Conservation (phyloP, 495 filamentous ascomycete species). For the Penicillium daleae region DNA sequence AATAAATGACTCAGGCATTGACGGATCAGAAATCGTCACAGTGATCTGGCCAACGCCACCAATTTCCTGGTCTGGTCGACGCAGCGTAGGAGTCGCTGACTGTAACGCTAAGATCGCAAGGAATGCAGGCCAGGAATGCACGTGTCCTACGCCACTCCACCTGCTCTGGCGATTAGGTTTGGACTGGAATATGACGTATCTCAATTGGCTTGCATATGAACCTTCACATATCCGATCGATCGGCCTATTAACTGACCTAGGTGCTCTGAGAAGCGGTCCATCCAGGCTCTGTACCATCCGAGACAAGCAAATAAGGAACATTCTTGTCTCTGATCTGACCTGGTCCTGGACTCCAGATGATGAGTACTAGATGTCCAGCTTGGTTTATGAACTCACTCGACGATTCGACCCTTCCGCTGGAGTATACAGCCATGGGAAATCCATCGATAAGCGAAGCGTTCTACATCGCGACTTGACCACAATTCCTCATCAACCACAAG, state of each 20-base stretch:
- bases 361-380: too few species aligned
- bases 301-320: not conserved
- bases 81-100: slow-evolving; percentile 15
- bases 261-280: not conserved
- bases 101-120: slow-evolving; percentile 22
- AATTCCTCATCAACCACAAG: too few species aligned
- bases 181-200: not conserved
- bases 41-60: not conserved
- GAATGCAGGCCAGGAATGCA: slow-evolving; percentile 26
- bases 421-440: too few species aligned
- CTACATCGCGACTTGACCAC: too few species aligned
- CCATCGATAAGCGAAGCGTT: too few species aligned
- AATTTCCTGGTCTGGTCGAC: not conserved
- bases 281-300: not conserved
- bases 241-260: not conserved
- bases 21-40: not conserved
- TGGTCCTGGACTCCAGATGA: too few species aligned
- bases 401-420: too few species aligned
- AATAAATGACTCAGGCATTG: not conserved
- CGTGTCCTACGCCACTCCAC: slow-evolving; percentile 22
- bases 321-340: not conserved
- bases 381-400: too few species aligned
- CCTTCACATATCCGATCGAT: not conserved
- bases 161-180: not conserved
- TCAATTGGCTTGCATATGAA: not conserved